Base-by-base conservation (phyloP, 2,329 filamentous ascomycete species). In the Fusarium torreyae region DNA sequence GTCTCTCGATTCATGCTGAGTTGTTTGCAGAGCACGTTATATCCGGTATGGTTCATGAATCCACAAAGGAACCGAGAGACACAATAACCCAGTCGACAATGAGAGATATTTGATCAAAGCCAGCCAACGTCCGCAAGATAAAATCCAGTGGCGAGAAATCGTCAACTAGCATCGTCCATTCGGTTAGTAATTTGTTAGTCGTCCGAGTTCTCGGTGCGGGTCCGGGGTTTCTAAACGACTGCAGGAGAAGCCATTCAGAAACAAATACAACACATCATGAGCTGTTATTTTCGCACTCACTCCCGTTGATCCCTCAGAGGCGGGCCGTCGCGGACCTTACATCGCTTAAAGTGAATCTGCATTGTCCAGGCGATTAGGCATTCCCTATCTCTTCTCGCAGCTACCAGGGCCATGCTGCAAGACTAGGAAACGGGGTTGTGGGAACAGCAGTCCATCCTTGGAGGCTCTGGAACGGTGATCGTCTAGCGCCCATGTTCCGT, bases 31-130 rank as follows among this genome's bases (percentile, higher is more conserved):
- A 14, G 18, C 20, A 42, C 20, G 57, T 36, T 57, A 33, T 40
- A 34, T 20, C 48, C 62, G 53, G 31, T 36, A 33, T 34, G 48
- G 51, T 53, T 46, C 13, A 18, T 11, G 63, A 65, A 48, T 22
- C 62, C 62, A 65, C 62, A 65, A 60, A 65, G 42, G 18, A 48
- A 44, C 62, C 61, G 53, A 65, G 36, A 65, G 31, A 20, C 22
- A 46, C 28, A 46, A 36, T 36, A 52, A 33, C 31, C 28, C 13
- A 6, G 15, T n/a, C 20, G 31, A 15, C 34, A 34, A 31, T 39
- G 48, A 49, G 49, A 63, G 36, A 56, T 40, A 56, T 48, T 63
- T 38, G 36, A 33, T 34, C 24, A 56, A 46, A 48, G 36, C 7
- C 18, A 38, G 22, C 17, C 42, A 53, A 39, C 39, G 36, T 40